Percentiles rank a stretch among this genome's conserved stretches.
phyloP scores from a whole-genome alignment of 1,139 yeast genomes.

The Zygoascus sp. region DNA sequence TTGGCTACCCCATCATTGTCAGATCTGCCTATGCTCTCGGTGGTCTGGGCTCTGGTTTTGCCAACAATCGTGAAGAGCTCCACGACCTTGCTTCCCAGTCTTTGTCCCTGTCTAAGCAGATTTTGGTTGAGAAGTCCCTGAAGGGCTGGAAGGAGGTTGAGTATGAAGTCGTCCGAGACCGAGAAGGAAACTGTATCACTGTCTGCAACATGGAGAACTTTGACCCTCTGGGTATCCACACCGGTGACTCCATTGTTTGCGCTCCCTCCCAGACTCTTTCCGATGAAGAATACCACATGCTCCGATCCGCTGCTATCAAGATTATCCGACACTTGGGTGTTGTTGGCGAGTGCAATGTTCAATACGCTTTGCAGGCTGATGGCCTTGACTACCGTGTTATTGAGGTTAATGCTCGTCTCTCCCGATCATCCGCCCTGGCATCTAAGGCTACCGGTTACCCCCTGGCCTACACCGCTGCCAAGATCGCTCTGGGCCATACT shows the following conservation, averaged over 20 bases:
- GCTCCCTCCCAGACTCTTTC: slow-evolving; percentile 98
- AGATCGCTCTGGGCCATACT: slow-evolving; percentile 90
- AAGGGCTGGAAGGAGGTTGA: slow-evolving; percentile 99
- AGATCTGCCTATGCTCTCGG: slow-evolving; percentile 98
- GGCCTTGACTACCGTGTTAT: slow-evolving; percentile 94
- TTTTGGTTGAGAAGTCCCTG: slow-evolving; percentile 90
- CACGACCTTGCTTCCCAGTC: slow-evolving; percentile 85
- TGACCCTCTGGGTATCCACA: slow-evolving; percentile 96
- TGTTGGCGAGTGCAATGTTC: slow-evolving; percentile 98
- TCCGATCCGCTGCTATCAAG: slow-evolving; percentile 94
- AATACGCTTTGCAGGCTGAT: slow-evolving; percentile 93
- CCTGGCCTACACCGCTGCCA: slow-evolving; percentile 97
- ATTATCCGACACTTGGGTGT: slow-evolving; percentile 97
- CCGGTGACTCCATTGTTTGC: slow-evolving; percentile 98
- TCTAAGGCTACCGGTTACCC: slow-evolving; percentile 99
- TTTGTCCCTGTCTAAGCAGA: slow-evolving; percentile 86
- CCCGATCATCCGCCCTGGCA: slow-evolving; percentile 96
- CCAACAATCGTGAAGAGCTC: slow-evolving; percentile 74
- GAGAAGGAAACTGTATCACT: slow-evolving; percentile 94
- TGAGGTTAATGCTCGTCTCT: slow-evolving; percentile 95
- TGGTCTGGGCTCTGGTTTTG: slow-evolving; percentile 98
- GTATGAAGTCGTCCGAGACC: slow-evolving; percentile 96
- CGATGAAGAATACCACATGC: slow-evolving; percentile 97
- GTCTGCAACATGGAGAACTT: slow-evolving; percentile 99
- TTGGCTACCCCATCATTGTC: slow-evolving; percentile 95